These are phyloP conservation scores for Trichoderma oligosporum DNA, from an alignment of 2,329 filamentous ascomycete species.

Conservation along the genomic window DNA sequence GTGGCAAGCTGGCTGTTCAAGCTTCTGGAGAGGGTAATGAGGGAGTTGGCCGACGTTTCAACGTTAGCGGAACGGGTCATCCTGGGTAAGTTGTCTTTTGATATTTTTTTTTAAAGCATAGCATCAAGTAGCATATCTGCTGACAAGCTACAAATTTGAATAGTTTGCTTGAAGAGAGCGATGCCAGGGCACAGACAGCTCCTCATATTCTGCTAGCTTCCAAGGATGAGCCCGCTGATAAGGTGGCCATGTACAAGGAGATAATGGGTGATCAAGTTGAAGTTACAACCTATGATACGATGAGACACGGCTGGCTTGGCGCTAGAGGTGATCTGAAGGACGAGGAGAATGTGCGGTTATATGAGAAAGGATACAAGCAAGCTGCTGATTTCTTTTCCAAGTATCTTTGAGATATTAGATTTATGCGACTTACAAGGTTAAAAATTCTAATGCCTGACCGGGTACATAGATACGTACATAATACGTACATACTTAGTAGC, in stretches of 20 bases:
- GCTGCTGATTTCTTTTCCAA: constrained; percentile 42
- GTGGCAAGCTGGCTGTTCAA: constrained; percentile 43
- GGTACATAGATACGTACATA: too few species aligned
- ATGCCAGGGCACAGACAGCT: constrained; percentile 42
- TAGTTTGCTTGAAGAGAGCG: constrained; percentile 36
- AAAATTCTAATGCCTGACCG: too few species aligned
- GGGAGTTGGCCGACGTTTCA: constrained; percentile 36
- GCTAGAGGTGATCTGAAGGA: constrained; percentile 47
- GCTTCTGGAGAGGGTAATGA: constrained; percentile 36
- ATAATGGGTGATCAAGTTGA: constrained; percentile 37
- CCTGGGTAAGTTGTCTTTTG: constrained; percentile 27
- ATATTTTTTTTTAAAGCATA: too few species aligned
- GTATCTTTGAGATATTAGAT: constrained; percentile 31
- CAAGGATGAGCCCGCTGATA: constrained; percentile 44
- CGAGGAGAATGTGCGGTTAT: constrained; percentile 44
- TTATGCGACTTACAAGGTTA: neutral
- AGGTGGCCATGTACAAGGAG: constrained; percentile 42
- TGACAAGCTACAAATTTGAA: neutral
- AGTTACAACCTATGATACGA: constrained; percentile 47
- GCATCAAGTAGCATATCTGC: too few species aligned
- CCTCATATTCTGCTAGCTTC: constrained; percentile 50
- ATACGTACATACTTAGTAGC: too few species aligned
- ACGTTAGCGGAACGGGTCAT: constrained; percentile 33
- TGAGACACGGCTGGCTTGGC: constrained; percentile 59
- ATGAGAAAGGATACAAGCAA: constrained; percentile 47